Base-by-base conservation (phyloP, 768 basidiomycete genomes). In the Pluteus cervinus region DNA sequence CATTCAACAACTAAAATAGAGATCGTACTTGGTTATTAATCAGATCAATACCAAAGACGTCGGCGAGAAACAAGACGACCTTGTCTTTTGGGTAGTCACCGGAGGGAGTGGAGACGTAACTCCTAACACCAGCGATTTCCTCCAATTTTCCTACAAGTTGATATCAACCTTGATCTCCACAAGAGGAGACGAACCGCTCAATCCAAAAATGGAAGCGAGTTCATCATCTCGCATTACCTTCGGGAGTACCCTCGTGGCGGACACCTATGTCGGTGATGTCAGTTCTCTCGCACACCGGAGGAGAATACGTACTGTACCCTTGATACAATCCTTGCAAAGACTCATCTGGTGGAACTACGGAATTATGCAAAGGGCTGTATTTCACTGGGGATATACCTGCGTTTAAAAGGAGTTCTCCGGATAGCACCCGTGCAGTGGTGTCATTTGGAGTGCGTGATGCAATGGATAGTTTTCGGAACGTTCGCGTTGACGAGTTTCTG, bases 31-130 rank as follows among this genome's bases (percentile, higher is more conserved):
- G 52, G 24, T 53, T 36, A 46, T 81, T 79, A 51, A 53, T 28
- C 7, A 76, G 55, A 15, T 68, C 57, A 18, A 67, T 49, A 6
- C 77, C 79, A 41, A 73, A 76, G 32, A 67, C 57, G 43, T 78
- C 80, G 3, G 73, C 39, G 18, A 81, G 52, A 60, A 63, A 73
- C 18, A 82, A 63, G 33, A 81, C 37, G 18, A 67, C 74, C 51
- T 78, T 80, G 46, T 71, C 65, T 54, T 75, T 72, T 36, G 69
- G 56, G 42, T 74, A 77, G 25, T 70, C 68, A n/a, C n/a, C n/a
- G n/a, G n/a, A n/a, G 10, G 80, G 80, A 1, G 70, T 75, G 1
- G 72, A 69, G 36, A 78, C 62, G 43, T 82, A 81, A 43, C 57
- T 61, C 5, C 58, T 51, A 31, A 78, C 62, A 2, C 74, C 76